Base-by-base conservation (phyloP, 164 flowering plant species). In the Platanus orientalis region DNA sequence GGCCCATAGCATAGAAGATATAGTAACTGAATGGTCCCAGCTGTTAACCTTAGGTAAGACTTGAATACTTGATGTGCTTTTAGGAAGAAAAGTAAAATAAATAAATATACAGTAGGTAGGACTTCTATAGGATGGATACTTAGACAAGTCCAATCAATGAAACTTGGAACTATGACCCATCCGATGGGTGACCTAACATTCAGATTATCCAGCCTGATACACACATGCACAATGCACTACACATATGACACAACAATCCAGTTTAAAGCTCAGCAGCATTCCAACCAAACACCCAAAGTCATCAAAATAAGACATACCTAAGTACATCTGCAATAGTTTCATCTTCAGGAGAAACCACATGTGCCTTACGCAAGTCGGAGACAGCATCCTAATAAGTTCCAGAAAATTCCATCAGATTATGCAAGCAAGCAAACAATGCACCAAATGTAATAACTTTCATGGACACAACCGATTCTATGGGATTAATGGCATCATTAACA, bases 251-350 rank as follows among this genome's bases (percentile, higher is more conserved):
- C n/a, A n/a, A n/a, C n/a, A n/a, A n/a, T n/a, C n/a, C n/a, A n/a
- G n/a, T n/a, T n/a, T n/a, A n/a, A n/a, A n/a, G n/a, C n/a, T n/a
- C n/a, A n/a, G n/a, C n/a, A n/a, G n/a, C n/a, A n/a, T n/a, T n/a
- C n/a, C 42, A 36, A 36, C 12, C 42, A 36, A 7, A 36, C 9
- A n/a, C n/a, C 9, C 12, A 36, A 7, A n/a, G 56, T 9, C 25
- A 58, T 52, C 30, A 61, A 40, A 40, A 13, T 53, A 62, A 67
- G 47, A n/a, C 54, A 17, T 74, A 94, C 99, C 96, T 86, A 50
- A 91, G 77, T 6, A 83, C 88, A 30, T 86, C 82, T 45, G 82
- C 83, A 71, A 94, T 84, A 56, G 97, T 94, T 76, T 88, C 99
- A 75, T 94, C 96, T 56, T 81, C 89, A 51, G 96, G 97, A 39